Evolutionary conservation across 192 early-diverging fungal genomes (phyloP).

Genomic region (Coemansia sp.): DNA sequence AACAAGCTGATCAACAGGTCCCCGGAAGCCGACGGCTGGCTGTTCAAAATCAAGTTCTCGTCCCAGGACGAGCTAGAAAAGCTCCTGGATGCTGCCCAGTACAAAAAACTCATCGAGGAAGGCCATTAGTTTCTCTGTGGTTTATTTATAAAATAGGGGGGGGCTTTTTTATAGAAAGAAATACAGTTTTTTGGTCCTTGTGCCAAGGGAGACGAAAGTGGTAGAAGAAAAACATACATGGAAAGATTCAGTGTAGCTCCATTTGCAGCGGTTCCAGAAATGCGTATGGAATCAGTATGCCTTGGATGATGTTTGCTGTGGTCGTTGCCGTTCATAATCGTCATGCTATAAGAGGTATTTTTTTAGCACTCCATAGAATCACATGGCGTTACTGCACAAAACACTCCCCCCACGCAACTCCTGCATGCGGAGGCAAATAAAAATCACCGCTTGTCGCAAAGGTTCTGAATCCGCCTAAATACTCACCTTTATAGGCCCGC

Average conservation of each 20-base stretch:
- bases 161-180: slow-evolving; percentile 1
- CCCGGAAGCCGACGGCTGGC: slow-evolving; percentile 81
- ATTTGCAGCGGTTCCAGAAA: too few species aligned
- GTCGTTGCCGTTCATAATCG: slow-evolving; percentile 12
- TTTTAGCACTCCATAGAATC: neutral
- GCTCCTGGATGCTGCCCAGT: slow-evolving; percentile 70
- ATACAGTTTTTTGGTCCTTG: slow-evolving; percentile 9
- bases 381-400: neutral
- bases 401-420: neutral
- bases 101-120: slow-evolving; percentile 58
- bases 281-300: slow-evolving; percentile 5
- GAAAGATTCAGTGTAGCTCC: too few species aligned
- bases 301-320: slow-evolving; percentile 16
- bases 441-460: neutral
- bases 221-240: slow-evolving; percentile 11
- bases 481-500: slow-evolving; percentile 29
- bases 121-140: slow-evolving; percentile 13
- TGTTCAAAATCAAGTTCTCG: slow-evolving; percentile 85
- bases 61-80: slow-evolving; percentile 63
- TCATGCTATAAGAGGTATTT: slow-evolving; percentile 11
- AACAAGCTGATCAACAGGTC: slow-evolving; percentile 77
- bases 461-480: too few species aligned
- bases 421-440: slow-evolving; percentile 1
- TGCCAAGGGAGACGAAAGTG: neutral
- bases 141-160: neutral